Conservation (phyloP, 371 early-diverging fungal species). For the Circinella umbellata region DNA sequence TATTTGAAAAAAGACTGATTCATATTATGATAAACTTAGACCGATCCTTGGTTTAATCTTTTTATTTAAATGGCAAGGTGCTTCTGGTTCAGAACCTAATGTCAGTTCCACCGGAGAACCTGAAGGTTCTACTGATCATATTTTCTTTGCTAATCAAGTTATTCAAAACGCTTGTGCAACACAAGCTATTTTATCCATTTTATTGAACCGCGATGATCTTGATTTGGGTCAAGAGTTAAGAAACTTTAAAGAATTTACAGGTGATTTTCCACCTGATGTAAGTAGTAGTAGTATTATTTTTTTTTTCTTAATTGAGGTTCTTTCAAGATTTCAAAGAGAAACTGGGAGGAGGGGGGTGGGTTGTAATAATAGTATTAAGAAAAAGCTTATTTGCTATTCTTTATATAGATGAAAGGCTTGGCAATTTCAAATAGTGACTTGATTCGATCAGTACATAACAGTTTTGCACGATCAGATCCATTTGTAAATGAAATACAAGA, state of each 20-base stretch:
- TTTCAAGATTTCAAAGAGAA: too few species aligned
- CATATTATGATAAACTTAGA: conserved; percentile 37
- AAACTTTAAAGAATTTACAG: conserved; percentile 81
- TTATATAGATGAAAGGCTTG: conserved; percentile 73
- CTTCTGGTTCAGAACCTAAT: conserved; percentile 23
- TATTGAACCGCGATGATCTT: conserved; percentile 76
- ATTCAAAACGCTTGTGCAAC: conserved; percentile 92
- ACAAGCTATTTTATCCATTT: conserved; percentile 89
- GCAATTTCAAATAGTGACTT: conserved; percentile 83
- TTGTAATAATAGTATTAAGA: too few species aligned
- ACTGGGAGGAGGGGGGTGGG: too few species aligned
- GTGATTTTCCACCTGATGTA: conserved; percentile 83
- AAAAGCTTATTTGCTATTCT: not conserved
- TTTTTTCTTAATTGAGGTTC: not conserved
- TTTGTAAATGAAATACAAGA: conserved; percentile 74
- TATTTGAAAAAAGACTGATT: too few species aligned
- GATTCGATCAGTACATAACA: conserved; percentile 85
- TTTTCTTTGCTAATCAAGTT: conserved; percentile 84
- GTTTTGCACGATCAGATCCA: conserved; percentile 80
- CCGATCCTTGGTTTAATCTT: conserved; percentile 87
- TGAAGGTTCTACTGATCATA: conserved; percentile 35
- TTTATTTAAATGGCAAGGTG: conserved; percentile 85
- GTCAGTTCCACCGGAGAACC: conserved; percentile 33
- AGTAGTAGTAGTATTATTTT: not conserved
- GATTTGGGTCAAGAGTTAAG: conserved; percentile 75